Percentiles rank a stretch among this genome's conserved stretches.
These are phyloP conservation scores for Venturia carpophila DNA, from an alignment of 2,329 filamentous ascomycete species.

Conservation along the genomic window DNA sequence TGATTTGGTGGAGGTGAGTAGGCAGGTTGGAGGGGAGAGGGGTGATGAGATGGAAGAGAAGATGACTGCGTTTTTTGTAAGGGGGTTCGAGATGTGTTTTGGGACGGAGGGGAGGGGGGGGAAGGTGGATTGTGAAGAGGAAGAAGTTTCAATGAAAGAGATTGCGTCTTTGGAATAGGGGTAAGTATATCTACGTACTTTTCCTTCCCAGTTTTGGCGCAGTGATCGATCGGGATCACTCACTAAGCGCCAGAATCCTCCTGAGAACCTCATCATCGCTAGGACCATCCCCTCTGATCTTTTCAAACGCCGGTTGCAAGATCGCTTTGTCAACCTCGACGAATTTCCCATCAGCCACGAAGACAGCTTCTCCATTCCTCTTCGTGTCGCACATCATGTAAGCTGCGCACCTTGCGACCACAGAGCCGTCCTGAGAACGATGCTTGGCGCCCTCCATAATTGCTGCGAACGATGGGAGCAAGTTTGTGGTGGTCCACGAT, in stretches of 20 bases:
- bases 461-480: slow-evolving; percentile 33
- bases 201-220: no score
- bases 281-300: background rate
- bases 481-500: slow-evolving; percentile 46
- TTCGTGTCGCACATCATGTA: background rate
- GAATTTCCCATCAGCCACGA: background rate
- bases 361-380: background rate
- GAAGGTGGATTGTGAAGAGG: no score
- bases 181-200: no score
- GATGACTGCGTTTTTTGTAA: no score
- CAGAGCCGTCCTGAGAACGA: background rate
- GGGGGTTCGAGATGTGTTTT: no score
- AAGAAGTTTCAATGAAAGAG: no score
- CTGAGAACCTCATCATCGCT: background rate
- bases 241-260: background rate
- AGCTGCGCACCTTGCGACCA: background rate
- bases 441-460: background rate
- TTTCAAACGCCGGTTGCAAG: background rate
- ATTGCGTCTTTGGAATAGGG: no score
- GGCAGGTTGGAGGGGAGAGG: no score
- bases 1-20: no score
- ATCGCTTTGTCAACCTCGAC: background rate
- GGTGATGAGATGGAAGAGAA: no score
- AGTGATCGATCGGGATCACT: background rate
- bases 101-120: no score